phyloP scores from a whole-genome alignment of 2,329 filamentous ascomycete genomes.

The Colletotrichum tanaceti region DNA sequence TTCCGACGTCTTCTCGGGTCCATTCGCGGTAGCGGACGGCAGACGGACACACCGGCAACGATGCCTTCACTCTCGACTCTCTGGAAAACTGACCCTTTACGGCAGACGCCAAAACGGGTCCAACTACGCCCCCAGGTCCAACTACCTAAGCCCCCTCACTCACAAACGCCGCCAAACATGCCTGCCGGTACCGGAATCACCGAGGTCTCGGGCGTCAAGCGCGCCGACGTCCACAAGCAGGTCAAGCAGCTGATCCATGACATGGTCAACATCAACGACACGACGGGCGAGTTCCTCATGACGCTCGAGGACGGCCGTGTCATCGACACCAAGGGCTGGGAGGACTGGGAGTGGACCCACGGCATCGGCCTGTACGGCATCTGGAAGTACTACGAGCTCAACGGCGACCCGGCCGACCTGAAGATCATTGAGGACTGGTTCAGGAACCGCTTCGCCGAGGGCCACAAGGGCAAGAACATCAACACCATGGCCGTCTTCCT shows the following conservation, averaged over 20 bases:
- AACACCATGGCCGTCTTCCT: conserved; percentile 86
- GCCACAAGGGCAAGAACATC: conserved; percentile 85
- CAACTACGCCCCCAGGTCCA: background rate
- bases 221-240: conserved; percentile 61
- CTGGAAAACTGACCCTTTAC: background rate
- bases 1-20: background rate
- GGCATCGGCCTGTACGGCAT: conserved; percentile 84
- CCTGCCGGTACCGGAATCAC: conserved; percentile 44
- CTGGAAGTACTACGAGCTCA: conserved; percentile 83
- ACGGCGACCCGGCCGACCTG: conserved; percentile 69
- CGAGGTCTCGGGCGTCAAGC: conserved; percentile 58
- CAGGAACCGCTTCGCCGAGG: conserved; percentile 72
- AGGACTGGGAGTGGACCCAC: conserved; percentile 87
- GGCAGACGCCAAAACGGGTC: conserved; percentile 4
- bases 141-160: too few species aligned
- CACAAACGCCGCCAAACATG: conserved; percentile 46
- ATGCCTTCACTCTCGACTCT: background rate
- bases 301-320: conserved; percentile 77
- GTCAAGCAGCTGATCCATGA: conserved; percentile 78
- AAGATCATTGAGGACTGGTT: conserved; percentile 81
- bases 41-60: too few species aligned
- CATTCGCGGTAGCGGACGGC: background rate
- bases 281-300: conserved; percentile 78
- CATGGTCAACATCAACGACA: conserved; percentile 81
- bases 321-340: conserved; percentile 88